A percentile compares a stretch with the other conserved stretches of the same genome.
These are phyloP conservation scores for Cyclotella baltica DNA, from an alignment of 108 stramenopile species.

Conservation along the genomic window DNA sequence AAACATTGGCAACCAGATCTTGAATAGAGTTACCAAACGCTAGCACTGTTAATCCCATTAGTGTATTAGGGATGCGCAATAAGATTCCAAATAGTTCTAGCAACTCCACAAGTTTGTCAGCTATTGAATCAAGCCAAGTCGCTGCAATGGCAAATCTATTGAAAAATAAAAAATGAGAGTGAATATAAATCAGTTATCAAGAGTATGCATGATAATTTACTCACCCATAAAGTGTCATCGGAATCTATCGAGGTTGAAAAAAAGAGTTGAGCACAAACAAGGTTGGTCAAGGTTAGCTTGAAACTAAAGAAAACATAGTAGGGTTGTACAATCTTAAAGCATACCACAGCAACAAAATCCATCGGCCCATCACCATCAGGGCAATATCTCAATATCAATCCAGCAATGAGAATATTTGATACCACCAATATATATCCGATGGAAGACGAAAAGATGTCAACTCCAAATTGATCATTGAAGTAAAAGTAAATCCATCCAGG, in stretches of 20 bases:
- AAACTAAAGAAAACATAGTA: not conserved
- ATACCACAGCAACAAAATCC: conserved; percentile 66
- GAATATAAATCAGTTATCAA: not conserved
- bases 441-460: conserved; percentile 59
- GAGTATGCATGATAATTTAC: not conserved
- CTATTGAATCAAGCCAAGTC: conserved; percentile 95
- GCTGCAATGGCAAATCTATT: conserved; percentile 81
- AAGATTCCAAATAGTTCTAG: conserved; percentile 88
- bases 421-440: conserved; percentile 41
- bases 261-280: not conserved
- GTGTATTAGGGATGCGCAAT: conserved; percentile 75
- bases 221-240: conserved; percentile 81
- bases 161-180: not conserved
- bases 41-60: conserved; percentile 94
- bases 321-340: not conserved
- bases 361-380: conserved; percentile 83
- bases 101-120: conserved; percentile 89
- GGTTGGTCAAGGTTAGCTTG: too few relatives aligned
- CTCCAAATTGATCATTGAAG: conserved; percentile 61
- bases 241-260: conserved; percentile 38
- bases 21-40: conserved; percentile 96
- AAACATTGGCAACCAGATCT: conserved; percentile 93
- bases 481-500: conserved; percentile 84
- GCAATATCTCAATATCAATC: conserved; percentile 67
- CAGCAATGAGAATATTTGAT: conserved; percentile 36